Percentiles rank a stretch among this genome's conserved stretches.
Conservation (phyloP, 2,329 filamentous ascomycete species). For the Acarospora socialis region DNA sequence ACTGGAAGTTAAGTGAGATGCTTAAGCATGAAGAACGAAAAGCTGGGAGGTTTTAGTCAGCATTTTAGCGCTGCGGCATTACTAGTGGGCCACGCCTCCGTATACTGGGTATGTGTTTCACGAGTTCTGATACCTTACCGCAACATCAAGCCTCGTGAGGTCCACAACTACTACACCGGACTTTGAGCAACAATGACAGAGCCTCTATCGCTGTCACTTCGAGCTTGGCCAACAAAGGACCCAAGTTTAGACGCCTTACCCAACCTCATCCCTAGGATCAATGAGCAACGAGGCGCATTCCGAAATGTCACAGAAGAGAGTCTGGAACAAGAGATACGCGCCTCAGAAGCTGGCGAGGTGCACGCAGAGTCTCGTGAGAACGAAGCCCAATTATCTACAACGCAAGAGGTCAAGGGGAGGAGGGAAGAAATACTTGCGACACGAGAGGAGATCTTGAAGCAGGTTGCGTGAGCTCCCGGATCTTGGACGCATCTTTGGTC, state of each 20-base stretch:
- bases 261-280: constrained; percentile 66
- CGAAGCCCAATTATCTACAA: constrained; percentile 32
- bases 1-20: too few species aligned
- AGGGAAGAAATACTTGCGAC: constrained; percentile 32
- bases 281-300: constrained; percentile 66
- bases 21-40: too few species aligned
- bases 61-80: too few species aligned
- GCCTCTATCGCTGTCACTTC: constrained; percentile 43
- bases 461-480: constrained; percentile 17
- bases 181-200: constrained; percentile 25
- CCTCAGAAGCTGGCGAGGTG: constrained; percentile 28
- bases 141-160: too few species aligned
- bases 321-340: constrained; percentile 53
- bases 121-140: too few species aligned
- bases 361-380: constrained; percentile 29
- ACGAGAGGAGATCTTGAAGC: constrained; percentile 43
- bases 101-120: too few species aligned
- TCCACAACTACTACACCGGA: too few species aligned
- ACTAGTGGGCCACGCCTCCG: too few species aligned
- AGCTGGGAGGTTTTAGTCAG: too few species aligned
- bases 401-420: constrained; percentile 20
- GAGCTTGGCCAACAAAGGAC: constrained; percentile 43
- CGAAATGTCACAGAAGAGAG: constrained; percentile 61
- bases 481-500: not conserved
- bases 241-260: constrained; percentile 49